A percentile compares a stretch with the other conserved stretches of the same genome.
Conservation (phyloP, 2,329 filamentous ascomycete genomes). For the Diaporthe sp. region DNA sequence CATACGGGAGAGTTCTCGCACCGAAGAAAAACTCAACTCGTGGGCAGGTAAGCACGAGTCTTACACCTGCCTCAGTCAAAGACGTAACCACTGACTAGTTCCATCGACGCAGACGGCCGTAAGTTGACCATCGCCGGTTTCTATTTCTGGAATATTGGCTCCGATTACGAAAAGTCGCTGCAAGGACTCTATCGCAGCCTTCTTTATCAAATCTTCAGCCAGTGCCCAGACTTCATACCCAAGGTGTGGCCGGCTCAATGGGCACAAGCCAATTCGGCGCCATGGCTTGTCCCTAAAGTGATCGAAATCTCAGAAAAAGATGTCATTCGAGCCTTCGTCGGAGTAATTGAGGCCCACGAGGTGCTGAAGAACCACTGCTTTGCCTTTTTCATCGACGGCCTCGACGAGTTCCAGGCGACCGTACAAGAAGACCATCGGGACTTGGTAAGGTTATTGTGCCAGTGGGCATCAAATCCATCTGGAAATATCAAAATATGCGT, state of each 20-base stretch:
- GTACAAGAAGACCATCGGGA: neutral
- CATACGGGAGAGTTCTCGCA: neutral
- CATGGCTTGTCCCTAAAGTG: neutral
- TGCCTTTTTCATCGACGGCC: constrained; percentile 16
- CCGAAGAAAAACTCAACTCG: neutral
- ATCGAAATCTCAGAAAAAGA: neutral
- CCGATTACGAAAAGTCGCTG: constrained; percentile 26
- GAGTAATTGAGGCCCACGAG: neutral
- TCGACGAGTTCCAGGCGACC: constrained; percentile 25
- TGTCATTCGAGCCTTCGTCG: neutral
- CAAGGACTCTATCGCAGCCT: constrained; percentile 3
- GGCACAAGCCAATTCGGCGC: neutral
- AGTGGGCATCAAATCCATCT: neutral
- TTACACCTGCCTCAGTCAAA: neutral
- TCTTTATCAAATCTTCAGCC: neutral
- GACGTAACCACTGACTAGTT: neutral
- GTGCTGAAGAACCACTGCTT: neutral
- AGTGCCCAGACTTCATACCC: constrained; percentile 8
- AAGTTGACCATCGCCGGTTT: constrained; percentile 15
- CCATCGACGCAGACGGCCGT: neutral
- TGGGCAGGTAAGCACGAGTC: neutral
- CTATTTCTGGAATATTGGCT: constrained; percentile 27
- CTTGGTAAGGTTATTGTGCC: neutral
- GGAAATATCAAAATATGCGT: constrained; percentile 8
- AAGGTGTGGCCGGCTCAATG: neutral